Conservation (phyloP, 345 rosid species). For the Brassica carinata region DNA sequence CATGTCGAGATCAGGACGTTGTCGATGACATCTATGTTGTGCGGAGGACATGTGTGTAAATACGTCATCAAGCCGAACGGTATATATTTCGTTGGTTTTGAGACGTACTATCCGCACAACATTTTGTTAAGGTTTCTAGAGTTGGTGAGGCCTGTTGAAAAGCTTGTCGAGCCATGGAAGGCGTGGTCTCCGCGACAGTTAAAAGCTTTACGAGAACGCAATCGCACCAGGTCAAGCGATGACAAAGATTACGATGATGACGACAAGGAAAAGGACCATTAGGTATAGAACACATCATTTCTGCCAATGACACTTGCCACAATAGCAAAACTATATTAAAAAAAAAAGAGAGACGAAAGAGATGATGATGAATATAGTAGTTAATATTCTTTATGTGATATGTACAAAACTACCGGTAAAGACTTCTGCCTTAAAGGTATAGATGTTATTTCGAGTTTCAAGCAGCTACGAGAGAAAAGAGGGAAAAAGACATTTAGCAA, state of each 20-base stretch:
- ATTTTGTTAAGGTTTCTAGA: constrained; percentile 30
- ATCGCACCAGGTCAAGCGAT: neutral
- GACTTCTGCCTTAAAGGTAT: too few species aligned
- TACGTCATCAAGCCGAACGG: constrained; percentile 37
- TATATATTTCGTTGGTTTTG: constrained; percentile 38
- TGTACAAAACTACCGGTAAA: neutral
- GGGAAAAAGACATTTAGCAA: too few species aligned
- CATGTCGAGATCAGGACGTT: constrained; percentile 33
- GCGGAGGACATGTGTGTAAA: constrained; percentile 37
- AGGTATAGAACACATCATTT: constrained; percentile 21
- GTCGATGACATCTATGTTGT: constrained; percentile 39
- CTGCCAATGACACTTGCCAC: neutral
- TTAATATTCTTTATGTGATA: neutral
- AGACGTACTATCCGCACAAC: constrained; percentile 33
- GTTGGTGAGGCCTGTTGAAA: constrained; percentile 36
- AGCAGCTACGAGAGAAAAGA: too few species aligned
- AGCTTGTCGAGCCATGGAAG: constrained; percentile 43
- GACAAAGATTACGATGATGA: constrained; percentile 4
- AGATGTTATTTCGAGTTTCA: too few species aligned
- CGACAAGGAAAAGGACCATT: neutral
- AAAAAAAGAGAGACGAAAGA: neutral
- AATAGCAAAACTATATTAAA: too few species aligned
- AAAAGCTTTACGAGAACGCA: constrained; percentile 25
- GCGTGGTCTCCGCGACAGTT: constrained; percentile 41
- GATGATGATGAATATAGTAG: constrained; percentile 12